These are phyloP conservation scores for Murraya koenigii DNA, from an alignment of 345 rosid species.

Conservation along the genomic window DNA sequence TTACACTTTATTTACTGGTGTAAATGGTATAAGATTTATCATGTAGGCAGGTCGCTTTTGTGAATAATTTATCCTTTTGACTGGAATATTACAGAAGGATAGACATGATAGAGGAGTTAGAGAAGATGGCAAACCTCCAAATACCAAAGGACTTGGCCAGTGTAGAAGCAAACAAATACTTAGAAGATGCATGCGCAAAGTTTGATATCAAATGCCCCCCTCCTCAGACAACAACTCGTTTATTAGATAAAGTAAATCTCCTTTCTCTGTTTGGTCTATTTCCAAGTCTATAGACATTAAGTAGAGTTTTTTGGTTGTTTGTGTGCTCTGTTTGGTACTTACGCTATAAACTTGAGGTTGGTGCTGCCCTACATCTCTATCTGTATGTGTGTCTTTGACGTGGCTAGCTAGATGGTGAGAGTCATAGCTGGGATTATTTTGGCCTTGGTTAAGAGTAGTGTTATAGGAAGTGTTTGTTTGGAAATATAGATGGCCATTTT, in stretches of 20 bases:
- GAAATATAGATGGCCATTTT: neutral
- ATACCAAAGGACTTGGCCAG: constrained; percentile 87
- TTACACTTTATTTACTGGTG: neutral
- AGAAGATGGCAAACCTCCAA: constrained; percentile 78
- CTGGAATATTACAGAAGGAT: constrained; percentile 52
- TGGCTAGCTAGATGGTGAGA: neutral
- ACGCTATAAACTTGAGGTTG: neutral
- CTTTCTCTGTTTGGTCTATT: constrained; percentile 9
- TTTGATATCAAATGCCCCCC: constrained; percentile 87
- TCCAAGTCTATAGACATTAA: neutral
- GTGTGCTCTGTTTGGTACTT: neutral
- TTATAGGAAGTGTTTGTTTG: neutral
- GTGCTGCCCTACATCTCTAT: neutral
- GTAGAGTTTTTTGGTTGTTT: no score
- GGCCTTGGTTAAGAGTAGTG: neutral
- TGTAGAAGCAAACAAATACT: constrained; percentile 76
- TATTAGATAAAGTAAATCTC: constrained; percentile 73
- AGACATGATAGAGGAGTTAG: constrained; percentile 88
- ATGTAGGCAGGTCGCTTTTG: neutral
- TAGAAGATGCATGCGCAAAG: constrained; percentile 63
- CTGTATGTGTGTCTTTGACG: neutral
- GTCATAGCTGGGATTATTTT: neutral
- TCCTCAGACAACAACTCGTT: constrained; percentile 87
- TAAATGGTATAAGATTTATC: neutral
- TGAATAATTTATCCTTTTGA: neutral